phyloP scores from a whole-genome alignment of 495 filamentous ascomycete species.

The Xylaria sp. region DNA sequence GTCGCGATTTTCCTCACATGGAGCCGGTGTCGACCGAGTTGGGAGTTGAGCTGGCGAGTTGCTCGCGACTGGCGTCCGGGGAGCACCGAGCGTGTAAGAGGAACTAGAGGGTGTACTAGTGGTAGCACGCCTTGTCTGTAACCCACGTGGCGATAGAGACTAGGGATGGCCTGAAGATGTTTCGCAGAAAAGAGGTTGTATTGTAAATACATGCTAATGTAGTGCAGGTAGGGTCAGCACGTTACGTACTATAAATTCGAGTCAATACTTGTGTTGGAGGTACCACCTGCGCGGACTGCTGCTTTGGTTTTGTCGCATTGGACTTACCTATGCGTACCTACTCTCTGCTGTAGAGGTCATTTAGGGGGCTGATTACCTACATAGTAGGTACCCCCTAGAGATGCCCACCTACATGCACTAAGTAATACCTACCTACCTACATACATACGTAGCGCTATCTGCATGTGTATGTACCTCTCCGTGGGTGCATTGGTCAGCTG shows the following conservation, averaged over 20 bases:
- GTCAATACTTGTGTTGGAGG: neutral
- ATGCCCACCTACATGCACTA: too few relatives aligned
- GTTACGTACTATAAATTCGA: neutral
- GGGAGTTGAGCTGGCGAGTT: slow-evolving; percentile 10
- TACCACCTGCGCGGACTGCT: neutral
- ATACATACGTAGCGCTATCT: too few relatives aligned
- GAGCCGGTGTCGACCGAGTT: slow-evolving; percentile 27
- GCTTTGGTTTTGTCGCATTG: neutral
- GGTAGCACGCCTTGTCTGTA: slow-evolving; percentile 6
- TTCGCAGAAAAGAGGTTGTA: neutral
- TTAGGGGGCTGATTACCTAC: too few relatives aligned
- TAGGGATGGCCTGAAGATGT: slow-evolving; percentile 9
- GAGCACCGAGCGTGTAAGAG: neutral
- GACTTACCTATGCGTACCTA: neutral
- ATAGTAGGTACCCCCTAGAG: too few relatives aligned
- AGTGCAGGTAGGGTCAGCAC: neutral
- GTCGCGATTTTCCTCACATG: slow-evolving; percentile 42
- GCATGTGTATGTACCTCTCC: too few relatives aligned
- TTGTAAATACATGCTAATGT: neutral
- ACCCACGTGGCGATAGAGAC: slow-evolving; percentile 11
- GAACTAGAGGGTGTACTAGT: neutral
- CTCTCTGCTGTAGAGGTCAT: too few relatives aligned
- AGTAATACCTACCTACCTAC: too few relatives aligned
- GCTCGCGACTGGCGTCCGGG: neutral
- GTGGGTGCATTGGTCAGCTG: neutral